Conservation (phyloP, 2,329 filamentous ascomycete genomes). For the Rhytidhysteron rufulum region DNA sequence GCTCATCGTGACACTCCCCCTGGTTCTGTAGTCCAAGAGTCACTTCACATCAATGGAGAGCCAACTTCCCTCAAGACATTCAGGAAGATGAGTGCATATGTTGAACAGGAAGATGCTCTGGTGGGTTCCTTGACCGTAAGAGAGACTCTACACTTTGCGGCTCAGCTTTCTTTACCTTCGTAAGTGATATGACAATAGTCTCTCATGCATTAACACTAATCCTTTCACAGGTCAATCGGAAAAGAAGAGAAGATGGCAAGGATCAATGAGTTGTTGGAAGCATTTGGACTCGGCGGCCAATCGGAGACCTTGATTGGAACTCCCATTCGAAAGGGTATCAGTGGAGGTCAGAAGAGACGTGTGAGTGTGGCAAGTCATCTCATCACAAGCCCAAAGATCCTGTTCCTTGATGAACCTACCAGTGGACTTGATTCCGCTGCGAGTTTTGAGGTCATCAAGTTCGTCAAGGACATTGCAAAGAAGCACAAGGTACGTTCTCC, state of each 20-base stretch:
- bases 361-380: constrained; percentile 77
- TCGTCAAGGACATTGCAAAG: constrained; percentile 63
- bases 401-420: constrained; percentile 83
- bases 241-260: constrained; percentile 59
- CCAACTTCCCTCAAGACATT: constrained; percentile 53
- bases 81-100: constrained; percentile 67
- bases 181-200: constrained; percentile 6
- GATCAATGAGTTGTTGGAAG: constrained; percentile 62
- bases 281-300: constrained; percentile 71
- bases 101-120: constrained; percentile 84
- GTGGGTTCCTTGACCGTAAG: constrained; percentile 76
- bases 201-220: constrained; percentile 8
- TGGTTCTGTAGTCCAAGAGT: constrained; percentile 51
- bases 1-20: constrained; percentile 58
- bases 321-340: constrained; percentile 76
- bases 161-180: constrained; percentile 58
- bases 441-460: constrained; percentile 72
- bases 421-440: constrained; percentile 77
- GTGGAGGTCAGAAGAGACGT: constrained; percentile 78
- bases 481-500: constrained; percentile 56
- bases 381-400: constrained; percentile 73
- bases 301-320: constrained; percentile 73
- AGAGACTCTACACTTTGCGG: constrained; percentile 76
- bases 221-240: constrained; percentile 40
- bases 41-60: constrained; percentile 61